Base-by-base conservation (phyloP, 805 yeast genomes). In the Kodamaea nitidulidarum region DNA sequence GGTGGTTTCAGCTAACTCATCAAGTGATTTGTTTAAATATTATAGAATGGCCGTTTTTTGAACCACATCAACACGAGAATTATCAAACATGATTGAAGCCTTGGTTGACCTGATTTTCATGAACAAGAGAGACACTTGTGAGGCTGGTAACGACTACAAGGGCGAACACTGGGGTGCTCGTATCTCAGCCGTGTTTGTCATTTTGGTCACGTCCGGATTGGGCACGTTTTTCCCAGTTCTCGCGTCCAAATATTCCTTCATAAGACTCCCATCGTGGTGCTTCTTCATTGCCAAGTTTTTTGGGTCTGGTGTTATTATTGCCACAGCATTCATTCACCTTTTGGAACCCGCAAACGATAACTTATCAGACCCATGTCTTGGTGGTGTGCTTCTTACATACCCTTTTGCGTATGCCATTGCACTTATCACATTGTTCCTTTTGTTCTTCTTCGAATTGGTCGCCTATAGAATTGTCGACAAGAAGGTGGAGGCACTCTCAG, bases 301-400 rank as follows among this genome's bases (percentile, higher is more conserved):
- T 55, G 95, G 95, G 44, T 81, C 90, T 3, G 95, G 95, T 40
- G 91, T 85, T 35, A 85, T 85, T 52, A 72, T 85, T 9, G 85
- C 91, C 10, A 85, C 95, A 1, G 86, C 90, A 0, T 83, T 85
- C 50, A 78, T 85, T 21, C 95, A 85, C 62, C 63, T 85, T 43
- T 60, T 85, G 42, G 70, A 76, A 45, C 91, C 88, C 0, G 91
- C 93, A 3, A 58, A 69, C 42, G 84, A 80, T 7, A 70, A 76
- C 2, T 63, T 84, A 33, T 52, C 70, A 1, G 53, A 74, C 34
- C 73, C 64, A 7, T 84, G 93, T 63, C 65, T 84, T 18, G 84
- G 85, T 9, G 81, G 78, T 26, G 71, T 73, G 0, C 76, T 76
- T 51, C 65, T 45, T 3, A 67, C 56, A 12, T 77, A 77, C 50